A percentile compares a stretch with the other conserved stretches of the same genome.
Conservation (phyloP, 108 stramenopile genomes). For the Nitzschia inconspicua region DNA sequence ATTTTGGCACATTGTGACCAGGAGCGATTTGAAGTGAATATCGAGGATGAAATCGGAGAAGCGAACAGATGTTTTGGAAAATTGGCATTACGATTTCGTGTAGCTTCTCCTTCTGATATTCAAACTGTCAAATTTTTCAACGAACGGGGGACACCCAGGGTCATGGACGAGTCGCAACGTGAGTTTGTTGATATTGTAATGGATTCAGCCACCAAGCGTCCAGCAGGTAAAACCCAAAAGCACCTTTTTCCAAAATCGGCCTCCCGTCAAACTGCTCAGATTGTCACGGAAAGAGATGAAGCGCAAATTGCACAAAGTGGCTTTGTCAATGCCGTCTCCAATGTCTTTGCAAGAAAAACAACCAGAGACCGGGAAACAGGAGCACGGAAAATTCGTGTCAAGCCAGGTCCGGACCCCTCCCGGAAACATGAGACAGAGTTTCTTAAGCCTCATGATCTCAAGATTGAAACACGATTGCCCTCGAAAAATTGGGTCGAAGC, state of each 20-base stretch:
- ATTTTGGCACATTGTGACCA: slow-evolving; percentile 53
- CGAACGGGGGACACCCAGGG: not conserved
- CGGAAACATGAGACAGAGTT: slow-evolving; percentile 39
- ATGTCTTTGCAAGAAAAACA: slow-evolving; percentile 17
- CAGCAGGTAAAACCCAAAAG: not conserved
- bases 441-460: slow-evolving; percentile 43
- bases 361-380: slow-evolving; percentile 15
- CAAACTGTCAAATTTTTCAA: slow-evolving; percentile 33
- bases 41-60: slow-evolving; percentile 37
- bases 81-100: slow-evolving; percentile 58
- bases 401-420: slow-evolving; percentile 67
- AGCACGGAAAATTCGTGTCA: slow-evolving; percentile 29
- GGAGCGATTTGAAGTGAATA: slow-evolving; percentile 46
- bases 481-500: slow-evolving; percentile 66
- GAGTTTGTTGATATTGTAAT: not conserved
- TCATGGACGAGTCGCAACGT: not conserved
- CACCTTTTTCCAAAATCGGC: not conserved
- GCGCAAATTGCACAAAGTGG: slow-evolving; percentile 29
- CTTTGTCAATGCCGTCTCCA: slow-evolving; percentile 29
- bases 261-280: slow-evolving; percentile 12
- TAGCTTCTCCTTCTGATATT: slow-evolving; percentile 51
- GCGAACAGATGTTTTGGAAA: slow-evolving; percentile 24
- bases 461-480: slow-evolving; percentile 39
- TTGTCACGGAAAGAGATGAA: slow-evolving; percentile 59
- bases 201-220: not conserved